Percentiles rank a stretch among this genome's conserved stretches.
phyloP scores from a whole-genome alignment of 139 green algal genomes.

The Asterochloris sp. region DNA sequence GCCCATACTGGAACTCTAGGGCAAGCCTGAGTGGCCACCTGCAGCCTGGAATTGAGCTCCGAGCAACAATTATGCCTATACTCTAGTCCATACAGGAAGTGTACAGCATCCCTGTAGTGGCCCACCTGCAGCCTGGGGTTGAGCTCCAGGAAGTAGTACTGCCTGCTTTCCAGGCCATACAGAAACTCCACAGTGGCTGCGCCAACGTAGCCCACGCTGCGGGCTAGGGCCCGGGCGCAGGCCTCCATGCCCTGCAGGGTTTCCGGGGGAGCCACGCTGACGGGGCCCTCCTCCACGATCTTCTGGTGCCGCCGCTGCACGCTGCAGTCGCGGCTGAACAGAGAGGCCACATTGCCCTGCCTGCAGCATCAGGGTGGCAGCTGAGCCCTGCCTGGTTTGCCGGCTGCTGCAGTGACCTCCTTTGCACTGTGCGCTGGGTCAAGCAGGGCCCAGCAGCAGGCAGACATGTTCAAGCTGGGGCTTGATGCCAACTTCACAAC shows the following conservation, averaged over 20 bases:
- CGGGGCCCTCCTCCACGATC: conserved; percentile 96
- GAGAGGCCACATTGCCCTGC: conserved; percentile 81
- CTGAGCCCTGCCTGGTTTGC: too few relatives aligned
- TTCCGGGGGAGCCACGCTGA: conserved; percentile 40
- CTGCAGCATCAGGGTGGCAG: not conserved
- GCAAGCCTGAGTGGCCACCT: too few relatives aligned
- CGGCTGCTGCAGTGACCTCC: too few relatives aligned
- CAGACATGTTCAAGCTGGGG: too few relatives aligned
- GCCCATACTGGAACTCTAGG: too few relatives aligned
- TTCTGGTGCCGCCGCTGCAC: conserved; percentile 98
- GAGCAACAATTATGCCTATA: too few relatives aligned
- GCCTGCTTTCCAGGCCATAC: conserved; percentile 74
- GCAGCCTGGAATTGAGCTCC: too few relatives aligned
- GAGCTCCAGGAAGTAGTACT: conserved; percentile 98
- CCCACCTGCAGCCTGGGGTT: conserved; percentile 92
- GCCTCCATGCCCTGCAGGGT: conserved; percentile 75
- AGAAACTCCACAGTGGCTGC: conserved; percentile 97
- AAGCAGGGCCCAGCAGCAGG: too few relatives aligned
- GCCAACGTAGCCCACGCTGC: conserved; percentile 89
- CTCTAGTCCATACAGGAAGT: too few relatives aligned
- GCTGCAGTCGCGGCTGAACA: conserved; percentile 91
- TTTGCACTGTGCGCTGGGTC: too few relatives aligned
- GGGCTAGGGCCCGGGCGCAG: conserved; percentile 81
- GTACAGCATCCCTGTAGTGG: too few relatives aligned
- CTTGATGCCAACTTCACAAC: too few relatives aligned